Evolutionary conservation across 1,284 basidiomycete species (phyloP).

Genomic region (Cryptococcus amylolentus): DNA sequence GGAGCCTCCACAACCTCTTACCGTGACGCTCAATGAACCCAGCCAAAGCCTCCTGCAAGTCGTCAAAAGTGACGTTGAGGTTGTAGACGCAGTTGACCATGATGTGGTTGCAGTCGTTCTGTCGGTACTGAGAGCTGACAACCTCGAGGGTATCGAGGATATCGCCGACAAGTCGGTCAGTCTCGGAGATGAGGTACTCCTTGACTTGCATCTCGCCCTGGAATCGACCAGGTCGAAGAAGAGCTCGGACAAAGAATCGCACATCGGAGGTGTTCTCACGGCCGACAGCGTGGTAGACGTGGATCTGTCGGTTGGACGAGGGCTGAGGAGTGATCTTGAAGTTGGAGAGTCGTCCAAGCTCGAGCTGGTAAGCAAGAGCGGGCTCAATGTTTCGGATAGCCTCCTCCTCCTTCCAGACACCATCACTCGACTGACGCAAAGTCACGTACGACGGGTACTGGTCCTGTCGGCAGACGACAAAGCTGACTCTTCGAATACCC

Average conservation of each 20-base stretch:
- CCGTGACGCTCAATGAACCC: constrained; percentile 98
- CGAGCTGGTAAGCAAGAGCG: constrained; percentile 95
- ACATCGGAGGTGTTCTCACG: constrained; percentile 94
- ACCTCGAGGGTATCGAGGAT: constrained; percentile 94
- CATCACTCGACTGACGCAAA: constrained; percentile 64
- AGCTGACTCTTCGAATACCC: constrained; percentile 86
- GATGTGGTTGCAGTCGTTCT: constrained; percentile 92
- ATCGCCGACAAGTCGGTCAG: constrained; percentile 90
- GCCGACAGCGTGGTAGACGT: constrained; percentile 94
- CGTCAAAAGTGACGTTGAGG: constrained; percentile 89
- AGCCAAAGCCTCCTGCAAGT: constrained; percentile 89
- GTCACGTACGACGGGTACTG: constrained; percentile 96
- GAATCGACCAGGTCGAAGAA: constrained; percentile 92
- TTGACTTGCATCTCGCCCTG: constrained; percentile 87
- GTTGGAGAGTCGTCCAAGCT: constrained; percentile 91
- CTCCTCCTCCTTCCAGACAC: constrained; percentile 86
- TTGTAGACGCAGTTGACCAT: constrained; percentile 99
- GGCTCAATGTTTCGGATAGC: constrained; percentile 98
- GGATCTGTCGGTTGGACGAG: constrained; percentile 91
- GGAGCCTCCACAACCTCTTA: constrained; percentile 94
- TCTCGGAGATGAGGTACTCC: constrained; percentile 96
- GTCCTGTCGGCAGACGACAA: constrained; percentile 85
- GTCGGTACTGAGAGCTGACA: constrained; percentile 77
- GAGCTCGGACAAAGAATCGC: constrained; percentile 95
- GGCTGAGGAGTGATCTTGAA: constrained; percentile 94